Evolutionary conservation across 352 stramenopile genomes (phyloP).

Genomic region (Globisporangium megalacanthum): DNA sequence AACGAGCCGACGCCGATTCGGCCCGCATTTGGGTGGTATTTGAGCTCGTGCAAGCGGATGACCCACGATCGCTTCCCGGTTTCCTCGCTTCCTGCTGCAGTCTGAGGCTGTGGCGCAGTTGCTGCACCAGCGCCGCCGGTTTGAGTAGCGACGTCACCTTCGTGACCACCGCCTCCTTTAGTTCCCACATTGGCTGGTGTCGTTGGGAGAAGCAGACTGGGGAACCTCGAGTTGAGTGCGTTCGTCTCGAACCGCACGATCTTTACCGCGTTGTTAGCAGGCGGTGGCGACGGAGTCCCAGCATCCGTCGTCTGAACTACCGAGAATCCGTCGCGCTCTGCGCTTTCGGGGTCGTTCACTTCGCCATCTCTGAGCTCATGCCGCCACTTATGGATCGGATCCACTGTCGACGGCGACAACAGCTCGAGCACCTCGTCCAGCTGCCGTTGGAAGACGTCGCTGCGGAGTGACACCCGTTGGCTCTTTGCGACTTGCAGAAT

Average conservation of each 20-base stretch:
- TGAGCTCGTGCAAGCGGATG: neutral
- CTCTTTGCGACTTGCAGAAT: constrained; percentile 3
- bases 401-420: neutral
- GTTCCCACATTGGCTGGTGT: neutral
- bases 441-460: constrained; percentile 3
- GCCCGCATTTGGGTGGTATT: neutral
- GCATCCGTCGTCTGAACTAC: too few relatives aligned
- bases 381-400: constrained; percentile 2
- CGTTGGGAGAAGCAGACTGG: neutral
- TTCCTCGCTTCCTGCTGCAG: neutral
- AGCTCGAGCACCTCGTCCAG: neutral
- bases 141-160: neutral
- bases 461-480: neutral
- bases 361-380: neutral
- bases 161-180: neutral
- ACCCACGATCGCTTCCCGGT: constrained; percentile 3
- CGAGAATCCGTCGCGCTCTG: neutral
- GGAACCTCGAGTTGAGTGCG: neutral
- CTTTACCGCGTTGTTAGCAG: neutral
- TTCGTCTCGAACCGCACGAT: constrained; percentile 1
- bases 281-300: too few relatives aligned
- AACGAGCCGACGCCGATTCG: too few relatives aligned
- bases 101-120: too few relatives aligned
- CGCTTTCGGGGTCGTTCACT: too few relatives aligned
- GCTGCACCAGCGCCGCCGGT: too few relatives aligned